phyloP scores from a whole-genome alignment of 2,329 filamentous ascomycete genomes.

The Sphaerulina vaccinii region DNA sequence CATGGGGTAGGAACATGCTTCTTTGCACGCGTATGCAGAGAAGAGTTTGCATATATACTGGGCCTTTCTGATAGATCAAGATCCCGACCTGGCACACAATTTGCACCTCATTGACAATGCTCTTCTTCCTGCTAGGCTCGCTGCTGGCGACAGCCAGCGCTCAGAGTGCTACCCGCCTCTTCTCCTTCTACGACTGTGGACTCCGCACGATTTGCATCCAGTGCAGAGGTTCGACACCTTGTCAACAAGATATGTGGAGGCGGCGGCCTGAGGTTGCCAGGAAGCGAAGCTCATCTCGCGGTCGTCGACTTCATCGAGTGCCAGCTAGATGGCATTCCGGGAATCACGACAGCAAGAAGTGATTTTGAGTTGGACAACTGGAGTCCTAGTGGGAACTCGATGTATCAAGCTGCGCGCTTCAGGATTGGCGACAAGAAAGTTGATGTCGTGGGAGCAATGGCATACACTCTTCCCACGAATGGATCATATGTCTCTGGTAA shows the following conservation, averaged over 20 bases:
- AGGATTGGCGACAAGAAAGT: background rate
- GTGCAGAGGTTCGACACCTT: background rate
- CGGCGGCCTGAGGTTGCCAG: background rate
- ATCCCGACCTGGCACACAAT: no score
- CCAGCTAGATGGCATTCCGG: conserved; percentile 1
- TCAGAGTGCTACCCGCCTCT: no score
- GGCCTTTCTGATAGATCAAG: no score
- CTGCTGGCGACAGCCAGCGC: no score
- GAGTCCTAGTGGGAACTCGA: conserved; percentile 4
- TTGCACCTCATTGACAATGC: no score
- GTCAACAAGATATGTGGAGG: background rate
- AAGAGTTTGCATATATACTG: no score
- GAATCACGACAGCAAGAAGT: background rate
- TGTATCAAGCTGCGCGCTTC: background rate
- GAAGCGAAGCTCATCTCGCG: conserved; percentile 1
- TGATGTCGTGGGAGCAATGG: conserved; percentile 7
- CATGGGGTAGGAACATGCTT: no score
- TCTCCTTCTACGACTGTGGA: background rate
- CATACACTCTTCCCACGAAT: conserved; percentile 10
- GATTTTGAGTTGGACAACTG: conserved; percentile 14
- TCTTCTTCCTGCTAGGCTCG: no score
- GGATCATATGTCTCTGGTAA: conserved; percentile 6
- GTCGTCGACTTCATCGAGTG: conserved; percentile 8
- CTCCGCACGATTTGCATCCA: background rate
- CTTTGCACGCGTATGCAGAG: no score